Conservation (phyloP, 129 eudicot species). For the Artemisia annua region DNA sequence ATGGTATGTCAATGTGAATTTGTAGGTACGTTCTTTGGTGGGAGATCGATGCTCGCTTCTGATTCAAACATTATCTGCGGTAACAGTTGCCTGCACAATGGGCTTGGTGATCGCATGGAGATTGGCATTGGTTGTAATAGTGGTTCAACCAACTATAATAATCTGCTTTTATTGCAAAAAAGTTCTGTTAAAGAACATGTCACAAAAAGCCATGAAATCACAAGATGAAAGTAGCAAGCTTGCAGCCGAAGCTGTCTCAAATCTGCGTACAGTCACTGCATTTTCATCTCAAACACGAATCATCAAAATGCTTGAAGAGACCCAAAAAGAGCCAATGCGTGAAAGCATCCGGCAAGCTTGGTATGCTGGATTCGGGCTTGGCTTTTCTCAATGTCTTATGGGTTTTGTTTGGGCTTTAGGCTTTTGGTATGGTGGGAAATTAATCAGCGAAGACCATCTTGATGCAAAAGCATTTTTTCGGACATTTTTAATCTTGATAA, state of each 20-base stretch:
- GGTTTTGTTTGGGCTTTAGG: conserved; percentile 68
- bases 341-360: conserved; percentile 86
- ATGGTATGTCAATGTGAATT: neutral
- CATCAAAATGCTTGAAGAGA: conserved; percentile 63
- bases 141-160: conserved; percentile 72
- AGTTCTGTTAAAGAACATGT: conserved; percentile 67
- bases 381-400: conserved; percentile 68
- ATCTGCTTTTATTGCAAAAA: conserved; percentile 59
- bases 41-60: conserved; percentile 75
- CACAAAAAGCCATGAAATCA: conserved; percentile 72
- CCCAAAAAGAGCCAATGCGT: conserved; percentile 67
- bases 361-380: conserved; percentile 85
- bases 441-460: conserved; percentile 52
- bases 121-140: conserved; percentile 81
- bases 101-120: conserved; percentile 82
- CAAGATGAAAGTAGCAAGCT: conserved; percentile 89
- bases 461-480: conserved; percentile 65
- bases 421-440: conserved; percentile 92
- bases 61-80: conserved; percentile 73
- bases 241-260: conserved; percentile 94
- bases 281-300: conserved; percentile 83
- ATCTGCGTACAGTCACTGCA: conserved; percentile 75
- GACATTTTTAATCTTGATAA: conserved; percentile 73
- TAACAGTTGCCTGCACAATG: conserved; percentile 69
- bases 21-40: conserved; percentile 80